phyloP scores from a whole-genome alignment of 177 flowering plant genomes.

The Vitis hybrid region DNA sequence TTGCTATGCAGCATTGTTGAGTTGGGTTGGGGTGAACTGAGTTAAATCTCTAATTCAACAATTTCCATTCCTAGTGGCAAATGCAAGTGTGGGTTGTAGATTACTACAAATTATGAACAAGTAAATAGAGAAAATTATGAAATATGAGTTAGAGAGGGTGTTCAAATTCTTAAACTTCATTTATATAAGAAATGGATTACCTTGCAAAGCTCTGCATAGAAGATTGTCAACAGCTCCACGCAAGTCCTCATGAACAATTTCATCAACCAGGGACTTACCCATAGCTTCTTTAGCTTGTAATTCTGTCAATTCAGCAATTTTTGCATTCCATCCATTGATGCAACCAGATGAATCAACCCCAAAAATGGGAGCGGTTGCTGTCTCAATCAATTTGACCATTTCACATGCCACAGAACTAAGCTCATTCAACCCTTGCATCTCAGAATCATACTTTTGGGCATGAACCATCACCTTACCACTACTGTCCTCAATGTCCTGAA shows the following conservation, averaged over 20 bases:
- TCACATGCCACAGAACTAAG: conserved; percentile 55
- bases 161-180: background rate
- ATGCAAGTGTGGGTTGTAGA: no score
- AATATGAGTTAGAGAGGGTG: background rate
- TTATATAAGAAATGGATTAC: conserved; percentile 23
- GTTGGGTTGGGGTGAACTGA: background rate
- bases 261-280: conserved; percentile 57
- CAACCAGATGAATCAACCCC: conserved; percentile 54
- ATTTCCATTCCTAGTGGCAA: no score
- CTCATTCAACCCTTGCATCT: conserved; percentile 32
- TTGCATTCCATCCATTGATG: conserved; percentile 74
- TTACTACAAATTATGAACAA: background rate
- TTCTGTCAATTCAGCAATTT: conserved; percentile 61
- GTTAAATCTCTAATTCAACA: background rate
- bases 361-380: conserved; percentile 63
- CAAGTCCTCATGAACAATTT: conserved; percentile 50
- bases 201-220: conserved; percentile 52
- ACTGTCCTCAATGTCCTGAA: conserved; percentile 37
- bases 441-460: conserved; percentile 19
- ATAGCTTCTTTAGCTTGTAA: conserved; percentile 44
- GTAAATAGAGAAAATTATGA: background rate
- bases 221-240: conserved; percentile 31
- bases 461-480: conserved; percentile 11
- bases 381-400: conserved; percentile 69
- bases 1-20: background rate